Base-by-base conservation (phyloP, 352 stramenopile species). In the Globisporangium recalcitrans region DNA sequence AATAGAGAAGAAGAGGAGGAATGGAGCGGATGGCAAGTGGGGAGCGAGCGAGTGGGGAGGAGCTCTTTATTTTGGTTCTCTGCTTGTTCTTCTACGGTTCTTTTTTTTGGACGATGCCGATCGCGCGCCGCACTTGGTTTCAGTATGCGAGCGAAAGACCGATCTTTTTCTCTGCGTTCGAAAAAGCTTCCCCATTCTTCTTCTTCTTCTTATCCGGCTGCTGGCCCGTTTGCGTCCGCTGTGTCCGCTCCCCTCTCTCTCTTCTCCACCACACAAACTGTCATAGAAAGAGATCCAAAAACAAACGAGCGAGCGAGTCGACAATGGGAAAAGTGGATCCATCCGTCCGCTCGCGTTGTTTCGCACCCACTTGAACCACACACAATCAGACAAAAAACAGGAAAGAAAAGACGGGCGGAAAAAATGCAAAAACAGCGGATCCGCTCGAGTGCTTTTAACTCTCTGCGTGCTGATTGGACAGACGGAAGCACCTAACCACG, bases 31-130 rank as follows among this genome's bases (percentile, higher is more conserved):
- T 21, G n/a, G 44, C n/a, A 3, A 22, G 42, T 11, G 10, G n/a
- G 48, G 26, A 10, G 27, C 24, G 26, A 34, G 47, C 26, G 42
- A 31, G 27, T 52, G 22, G 26, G 31, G 34, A 48, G 52, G 52
- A 59, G 52, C 52, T 44, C 34, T 59, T 47, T 59, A 59, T 59
- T 59, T 59, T 59, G 21, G 52, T 59, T 59, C 52, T 59, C 34
- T 14, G 52, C 32, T 44, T 59, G 52, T 59, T 59, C 52, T 48
- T 48, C 27, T 32, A 34, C 34, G 32, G 32, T 59, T 59, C 52
- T 21, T 22, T 59, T 46, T 58, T 58, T 58, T 47, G 9, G 14
- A 19, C 14, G 7, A 14, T n/a, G n/a, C n/a, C n/a, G n/a, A n/a
- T n/a, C n/a, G n/a, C 4, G 5, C 4, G 14, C 36, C 5, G 19